Conservation (phyloP, 805 yeast species). For the Kregervanrija delftensis region DNA sequence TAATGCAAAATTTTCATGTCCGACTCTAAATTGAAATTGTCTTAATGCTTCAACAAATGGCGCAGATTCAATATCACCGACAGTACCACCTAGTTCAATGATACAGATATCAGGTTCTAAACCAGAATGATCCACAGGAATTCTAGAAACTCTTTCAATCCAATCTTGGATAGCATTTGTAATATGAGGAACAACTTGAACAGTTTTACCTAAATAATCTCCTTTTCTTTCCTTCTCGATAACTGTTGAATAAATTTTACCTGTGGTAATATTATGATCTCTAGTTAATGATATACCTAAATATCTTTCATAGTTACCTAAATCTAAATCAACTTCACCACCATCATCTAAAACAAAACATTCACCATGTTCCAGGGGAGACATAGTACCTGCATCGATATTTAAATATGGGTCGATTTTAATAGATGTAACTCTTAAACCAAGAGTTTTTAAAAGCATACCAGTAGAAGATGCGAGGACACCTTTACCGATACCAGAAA, state of each 20-base stretch:
- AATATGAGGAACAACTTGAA: conserved; percentile 97
- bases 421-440: conserved; percentile 92
- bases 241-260: conserved; percentile 91
- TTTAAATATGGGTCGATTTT: conserved; percentile 99
- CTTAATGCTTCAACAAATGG: conserved; percentile 98
- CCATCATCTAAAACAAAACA: conserved; percentile 97
- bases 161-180: conserved; percentile 98
- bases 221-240: conserved; percentile 94
- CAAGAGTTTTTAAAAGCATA: conserved; percentile 84
- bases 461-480: conserved; percentile 98
- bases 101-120: conserved; percentile 93
- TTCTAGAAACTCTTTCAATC: conserved; percentile 87
- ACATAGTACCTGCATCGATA: conserved; percentile 99
- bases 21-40: conserved; percentile 97
- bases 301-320: conserved; percentile 97
- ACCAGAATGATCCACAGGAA: conserved; percentile 89
- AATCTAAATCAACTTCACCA: conserved; percentile 96
- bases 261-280: conserved; percentile 97
- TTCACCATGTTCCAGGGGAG: conserved; percentile 98
- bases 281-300: conserved; percentile 85
- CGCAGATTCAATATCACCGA: conserved; percentile 97
- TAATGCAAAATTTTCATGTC: conserved; percentile 86
- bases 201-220: conserved; percentile 98
- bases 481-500: conserved; percentile 99
- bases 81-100: conserved; percentile 97